Conservation (phyloP, 1,284 basidiomycete genomes). For the Papiliotrema nemorosa region DNA sequence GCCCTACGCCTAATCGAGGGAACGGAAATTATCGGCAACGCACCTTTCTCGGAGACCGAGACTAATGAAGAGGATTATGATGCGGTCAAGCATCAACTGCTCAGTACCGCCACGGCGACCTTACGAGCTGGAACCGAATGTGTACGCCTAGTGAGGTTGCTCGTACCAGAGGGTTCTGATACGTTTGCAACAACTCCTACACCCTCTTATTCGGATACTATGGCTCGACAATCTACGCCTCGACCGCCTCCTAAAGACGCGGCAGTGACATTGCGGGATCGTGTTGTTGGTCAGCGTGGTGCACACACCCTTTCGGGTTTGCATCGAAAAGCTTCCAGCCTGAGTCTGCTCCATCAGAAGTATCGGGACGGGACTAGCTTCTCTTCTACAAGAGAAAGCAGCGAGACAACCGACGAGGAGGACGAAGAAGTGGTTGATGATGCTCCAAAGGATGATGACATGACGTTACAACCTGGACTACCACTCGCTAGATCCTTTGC, state of each 20-base stretch:
- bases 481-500: conserved; percentile 8
- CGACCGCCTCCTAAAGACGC: conserved; percentile 13
- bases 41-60: conserved; percentile 54
- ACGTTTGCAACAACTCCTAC: conserved; percentile 2
- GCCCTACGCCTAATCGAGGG: conserved; percentile 85
- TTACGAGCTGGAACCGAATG: conserved; percentile 85
- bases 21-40: conserved; percentile 61
- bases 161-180: conserved; percentile 52
- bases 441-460: conserved; percentile 37
- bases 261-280: conserved; percentile 16
- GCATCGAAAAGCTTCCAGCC: conserved; percentile 51
- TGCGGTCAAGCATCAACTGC: conserved; percentile 66
- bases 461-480: conserved; percentile 47
- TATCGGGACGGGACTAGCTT: conserved; percentile 29
- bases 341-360: conserved; percentile 39
- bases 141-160: conserved; percentile 74
- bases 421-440: conserved; percentile 37
- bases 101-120: conserved; percentile 79
- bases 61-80: conserved; percentile 62
- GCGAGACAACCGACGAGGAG: conserved; percentile 25
- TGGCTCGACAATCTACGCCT: conserved; percentile 14
- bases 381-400: conserved; percentile 15
- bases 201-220: conserved; percentile 8
- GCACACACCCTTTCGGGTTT: conserved; percentile 52
- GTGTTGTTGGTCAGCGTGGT: conserved; percentile 32